A percentile compares a stretch with the other conserved stretches of the same genome.
Conservation (phyloP, 306 rosid species). For the Mimosa bimucronata region DNA sequence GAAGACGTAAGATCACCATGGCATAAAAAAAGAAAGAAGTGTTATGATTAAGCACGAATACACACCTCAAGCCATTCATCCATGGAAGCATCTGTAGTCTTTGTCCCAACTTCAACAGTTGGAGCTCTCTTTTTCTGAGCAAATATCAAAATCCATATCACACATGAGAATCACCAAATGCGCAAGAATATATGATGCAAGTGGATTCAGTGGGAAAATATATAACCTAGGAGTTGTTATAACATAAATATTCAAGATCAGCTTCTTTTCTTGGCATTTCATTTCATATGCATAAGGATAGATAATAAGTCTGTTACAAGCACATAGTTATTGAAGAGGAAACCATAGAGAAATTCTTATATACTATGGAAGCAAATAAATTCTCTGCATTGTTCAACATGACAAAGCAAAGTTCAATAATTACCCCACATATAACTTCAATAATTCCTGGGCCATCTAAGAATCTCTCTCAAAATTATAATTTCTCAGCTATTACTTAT, state of each 20-base stretch:
- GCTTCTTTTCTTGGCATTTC: not conserved
- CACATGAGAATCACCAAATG: conserved; percentile 14
- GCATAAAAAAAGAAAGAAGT: conserved; percentile 14
- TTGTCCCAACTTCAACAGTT: conserved; percentile 93
- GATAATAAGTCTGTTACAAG: not conserved
- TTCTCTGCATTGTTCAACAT: not conserved
- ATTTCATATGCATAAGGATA: not conserved
- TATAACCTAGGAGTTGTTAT: not conserved
- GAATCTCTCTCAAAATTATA: not conserved
- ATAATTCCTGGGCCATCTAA: not conserved
- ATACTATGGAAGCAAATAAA: conserved; percentile 1
- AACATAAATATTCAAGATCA: not conserved
- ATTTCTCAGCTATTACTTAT: not conserved
- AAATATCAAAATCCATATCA: conserved; percentile 34
- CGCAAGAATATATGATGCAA: conserved; percentile 13
- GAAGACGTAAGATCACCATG: not conserved
- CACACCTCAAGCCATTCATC: conserved; percentile 98
- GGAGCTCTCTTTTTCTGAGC: conserved; percentile 88
- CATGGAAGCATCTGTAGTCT: conserved; percentile 67
- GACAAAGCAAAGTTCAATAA: not conserved
- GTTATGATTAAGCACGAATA: conserved; percentile 11
- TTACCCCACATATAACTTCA: not conserved
- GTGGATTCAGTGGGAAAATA: not conserved
- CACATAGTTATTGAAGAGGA: not conserved
- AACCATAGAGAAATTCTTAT: not conserved